Conservation (phyloP, 345 rosid genomes). For the Clausena lansium region DNA sequence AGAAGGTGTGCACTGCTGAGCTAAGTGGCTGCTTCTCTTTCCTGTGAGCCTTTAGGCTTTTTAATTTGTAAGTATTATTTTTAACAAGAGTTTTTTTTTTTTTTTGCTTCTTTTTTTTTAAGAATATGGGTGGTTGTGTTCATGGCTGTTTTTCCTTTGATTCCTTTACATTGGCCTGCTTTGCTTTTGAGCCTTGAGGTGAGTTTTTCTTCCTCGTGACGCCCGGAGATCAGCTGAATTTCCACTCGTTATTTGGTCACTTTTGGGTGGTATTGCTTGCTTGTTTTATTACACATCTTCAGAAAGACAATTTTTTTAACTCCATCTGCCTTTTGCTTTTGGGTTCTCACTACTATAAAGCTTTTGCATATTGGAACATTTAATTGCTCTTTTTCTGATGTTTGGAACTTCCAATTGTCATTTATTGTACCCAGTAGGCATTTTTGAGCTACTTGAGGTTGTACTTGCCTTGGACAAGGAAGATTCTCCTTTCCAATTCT, state of each 20-base stretch:
- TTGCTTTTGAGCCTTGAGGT: conserved; percentile 27
- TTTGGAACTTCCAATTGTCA: conserved; percentile 7
- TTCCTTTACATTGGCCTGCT: conserved; percentile 10
- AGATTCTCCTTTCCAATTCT: not conserved
- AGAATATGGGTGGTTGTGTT: conserved; percentile 14
- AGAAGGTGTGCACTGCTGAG: not conserved
- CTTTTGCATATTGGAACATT: not conserved
- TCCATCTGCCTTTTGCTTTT: conserved; percentile 8
- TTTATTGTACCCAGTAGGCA: no score
- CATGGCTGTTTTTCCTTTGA: conserved; percentile 21
- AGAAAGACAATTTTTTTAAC: conserved; percentile 14
- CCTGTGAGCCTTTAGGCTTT: not conserved
- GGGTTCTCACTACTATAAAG: not conserved
- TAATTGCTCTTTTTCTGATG: conserved; percentile 10
- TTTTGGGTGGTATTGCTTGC: conserved; percentile 10
- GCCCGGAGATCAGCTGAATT: conserved; percentile 16
- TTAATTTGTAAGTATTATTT: not conserved
- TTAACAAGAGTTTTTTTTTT: not conserved
- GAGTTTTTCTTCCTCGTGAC: conserved; percentile 29
- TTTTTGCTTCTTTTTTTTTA: not conserved
- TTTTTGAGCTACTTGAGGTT: not conserved
- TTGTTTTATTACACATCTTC: not conserved
- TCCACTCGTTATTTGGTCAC: conserved; percentile 11
- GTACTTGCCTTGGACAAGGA: conserved; percentile 17
- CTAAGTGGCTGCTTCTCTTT: not conserved